These are phyloP conservation scores for Pseudogymnoascus sp. DNA, from an alignment of 2,329 filamentous ascomycete genomes.

Conservation along the genomic window DNA sequence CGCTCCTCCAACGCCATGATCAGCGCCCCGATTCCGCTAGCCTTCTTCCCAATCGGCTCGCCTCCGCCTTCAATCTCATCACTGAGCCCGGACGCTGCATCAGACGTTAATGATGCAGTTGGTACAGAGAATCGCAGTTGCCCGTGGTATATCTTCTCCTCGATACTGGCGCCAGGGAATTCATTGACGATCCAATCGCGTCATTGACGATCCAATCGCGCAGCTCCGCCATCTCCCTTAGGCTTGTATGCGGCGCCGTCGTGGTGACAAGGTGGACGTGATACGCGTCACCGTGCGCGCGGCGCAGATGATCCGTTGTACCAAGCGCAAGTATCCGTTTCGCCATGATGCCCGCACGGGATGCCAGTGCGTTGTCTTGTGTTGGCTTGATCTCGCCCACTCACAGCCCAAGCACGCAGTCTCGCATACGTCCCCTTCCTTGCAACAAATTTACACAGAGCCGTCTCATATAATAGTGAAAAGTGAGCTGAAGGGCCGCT, in stretches of 20 bases:
- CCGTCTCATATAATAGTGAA: no score
- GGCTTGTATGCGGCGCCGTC: slow-evolving; percentile 64
- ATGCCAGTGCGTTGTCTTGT: slow-evolving; percentile 79
- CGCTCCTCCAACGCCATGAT: slow-evolving; percentile 68
- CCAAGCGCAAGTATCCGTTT: slow-evolving; percentile 79
- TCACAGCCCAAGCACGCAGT: no score
- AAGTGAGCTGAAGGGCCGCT: no score
- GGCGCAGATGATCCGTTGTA: slow-evolving; percentile 62
- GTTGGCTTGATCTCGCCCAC: no score
- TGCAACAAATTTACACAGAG: no score
- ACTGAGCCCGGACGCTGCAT: slow-evolving; percentile 15
- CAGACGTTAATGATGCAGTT: slow-evolving; percentile 25
- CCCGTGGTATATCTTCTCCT: slow-evolving; percentile 71
- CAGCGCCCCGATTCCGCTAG: slow-evolving; percentile 51
- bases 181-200: no score
- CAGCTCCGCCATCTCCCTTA: slow-evolving; percentile 60
- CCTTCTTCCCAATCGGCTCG: slow-evolving; percentile 10
- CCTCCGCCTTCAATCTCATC: slow-evolving; percentile 21
- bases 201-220: slow-evolving; percentile 55
- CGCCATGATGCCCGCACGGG: slow-evolving; percentile 78
- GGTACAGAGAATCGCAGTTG: slow-evolving; percentile 77
- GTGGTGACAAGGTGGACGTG: slow-evolving; percentile 75
- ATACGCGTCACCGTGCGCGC: slow-evolving; percentile 68
- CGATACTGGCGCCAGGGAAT: slow-evolving; percentile 61
- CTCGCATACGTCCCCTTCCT: no score